Evolutionary conservation across 257 asterid genomes (phyloP), one percentile per base, ranked within the genome.

Genomic region (Solanum sejunctum): DNA sequence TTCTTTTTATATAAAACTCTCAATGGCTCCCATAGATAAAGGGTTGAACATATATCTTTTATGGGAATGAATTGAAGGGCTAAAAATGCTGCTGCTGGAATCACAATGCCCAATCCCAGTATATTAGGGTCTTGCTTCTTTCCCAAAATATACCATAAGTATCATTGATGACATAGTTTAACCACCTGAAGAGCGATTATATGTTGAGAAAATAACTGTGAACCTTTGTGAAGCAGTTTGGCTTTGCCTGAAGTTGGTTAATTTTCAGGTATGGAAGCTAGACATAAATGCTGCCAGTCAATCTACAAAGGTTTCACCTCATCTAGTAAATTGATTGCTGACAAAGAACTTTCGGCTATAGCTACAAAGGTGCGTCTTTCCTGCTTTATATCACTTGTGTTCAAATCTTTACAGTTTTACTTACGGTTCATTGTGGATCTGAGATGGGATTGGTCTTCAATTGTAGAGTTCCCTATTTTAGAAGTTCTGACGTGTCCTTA

Each of bases 211-310:
- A 45, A 72, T 72, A n/a, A 15, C 57, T n/a, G 80, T 43, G 57
- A 12, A 12, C 80, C 56, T 72, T 71, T 12, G 36, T 41, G 36
- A 43, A 72, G 80, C 20, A 10, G 18, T 71, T 72, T n/a, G 36
- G 80, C 28, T 72, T 72, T 80, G 9, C 80, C 39, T 36, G 47
- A 84, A 56, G 36, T 72, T 81, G 73, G 61, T 43, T 71, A 58
- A 85, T 64, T 81, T 43, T 83, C 95, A 97, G 99, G 98, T 81
- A 97, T 97, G 99, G 98, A 97, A 91, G 95, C 96, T 77, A 92
- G 98, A 39, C 96, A 97, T 72, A 92, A 92, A 84, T 95, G 98
- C 85, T 97, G 98, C 81, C 91, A 94, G 89, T 94, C 96, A 86
- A 89, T 97, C 85, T 84, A 84, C 89, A 88, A 84, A 86, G 91